Percentiles rank a stretch among this genome's conserved stretches.
These are phyloP conservation scores for Amylostereum chailletii DNA, from an alignment of 1,284 basidiomycete species.

Conservation along the genomic window DNA sequence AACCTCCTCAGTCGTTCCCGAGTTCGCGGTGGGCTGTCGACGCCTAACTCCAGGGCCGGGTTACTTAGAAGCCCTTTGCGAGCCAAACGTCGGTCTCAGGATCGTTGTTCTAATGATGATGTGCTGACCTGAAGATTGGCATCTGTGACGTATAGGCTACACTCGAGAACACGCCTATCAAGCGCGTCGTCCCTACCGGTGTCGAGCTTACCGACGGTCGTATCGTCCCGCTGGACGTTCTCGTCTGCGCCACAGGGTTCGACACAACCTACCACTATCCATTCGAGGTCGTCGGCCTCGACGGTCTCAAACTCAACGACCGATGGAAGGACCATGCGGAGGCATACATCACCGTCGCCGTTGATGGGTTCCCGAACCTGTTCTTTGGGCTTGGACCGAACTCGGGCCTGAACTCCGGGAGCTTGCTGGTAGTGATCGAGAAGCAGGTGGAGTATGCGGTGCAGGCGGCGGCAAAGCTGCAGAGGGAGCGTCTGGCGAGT, in stretches of 20 bases:
- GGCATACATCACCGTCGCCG: constrained; percentile 40
- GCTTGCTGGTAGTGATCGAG: constrained; percentile 40
- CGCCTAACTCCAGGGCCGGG: constrained; percentile 59
- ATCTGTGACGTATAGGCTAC: constrained; percentile 27
- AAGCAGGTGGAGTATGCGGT: constrained; percentile 43
- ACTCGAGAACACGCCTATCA: constrained; percentile 39
- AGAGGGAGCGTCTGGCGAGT: constrained; percentile 43
- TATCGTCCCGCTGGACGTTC: constrained; percentile 40
- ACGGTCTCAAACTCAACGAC: constrained; percentile 33
- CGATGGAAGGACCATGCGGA: constrained; percentile 37
- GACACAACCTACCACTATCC: constrained; percentile 37
- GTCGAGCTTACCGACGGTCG: constrained; percentile 42
- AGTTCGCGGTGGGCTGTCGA: constrained; percentile 17
- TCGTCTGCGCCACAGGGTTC: constrained; percentile 52
- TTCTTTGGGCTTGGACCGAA: constrained; percentile 45
- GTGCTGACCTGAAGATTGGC: no score
- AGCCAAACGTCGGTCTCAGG: constrained; percentile 40
- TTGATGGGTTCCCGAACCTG: constrained; percentile 51
- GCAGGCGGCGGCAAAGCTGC: constrained; percentile 39
- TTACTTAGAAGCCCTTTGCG: constrained; percentile 53
- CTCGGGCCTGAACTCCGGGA: constrained; percentile 38
- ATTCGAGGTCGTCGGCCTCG: constrained; percentile 38
- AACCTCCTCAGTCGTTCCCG: constrained; percentile 3
- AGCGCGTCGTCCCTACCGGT: constrained; percentile 36
- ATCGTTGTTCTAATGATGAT: no score